Evolutionary conservation across 441 rosid genomes (phyloP), one percentile per base, ranked within the genome.

Genomic region (Melastoma candidum): DNA sequence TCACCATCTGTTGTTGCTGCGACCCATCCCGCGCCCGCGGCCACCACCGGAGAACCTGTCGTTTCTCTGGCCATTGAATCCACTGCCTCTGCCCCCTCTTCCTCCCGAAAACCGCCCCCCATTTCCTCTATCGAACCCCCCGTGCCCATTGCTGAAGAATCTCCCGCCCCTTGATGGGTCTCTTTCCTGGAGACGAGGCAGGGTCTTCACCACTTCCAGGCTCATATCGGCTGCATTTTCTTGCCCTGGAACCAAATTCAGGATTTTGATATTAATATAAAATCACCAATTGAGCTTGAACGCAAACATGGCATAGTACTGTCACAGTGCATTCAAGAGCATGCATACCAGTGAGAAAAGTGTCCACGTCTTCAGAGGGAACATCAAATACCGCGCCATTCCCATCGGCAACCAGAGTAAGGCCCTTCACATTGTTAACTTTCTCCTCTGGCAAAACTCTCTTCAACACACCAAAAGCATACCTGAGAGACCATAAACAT

Each of bases 351-450:
- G 74, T 58, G 57, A 86, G 68, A 59, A 81, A 88, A 44, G 54
- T 12, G 58, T 88, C 92, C 49, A 88, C 24, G 59, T 92, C 90
- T 9, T 73, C 75, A 25, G 63, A 65, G 0, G 67, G 71, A 11
- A 88, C 95, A 64, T 92, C 97, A 61, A 92, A 92, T 17, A 88
- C 95, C 0, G 81, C 95, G 63, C 95, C 95, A 29, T 44, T 76
- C 57, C 84, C 85, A 63, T 92, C 95, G 48, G 85, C 85, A 12
- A 95, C 81, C n/a, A 92, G 81, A 41, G 81, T 43, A 53, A 92
- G 58, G 46, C 97, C 97, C 61, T 84, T 70, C 54, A 92, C 76
- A 0, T 64, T 57, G 54, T 82, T 82, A 12, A 84, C 92, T 77
- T 88, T 92, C 14, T 77, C 87, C 73, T 92, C 97, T 0, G 97